Base-by-base conservation (phyloP, 768 basidiomycete genomes). In the Leccinum truebloodii region DNA sequence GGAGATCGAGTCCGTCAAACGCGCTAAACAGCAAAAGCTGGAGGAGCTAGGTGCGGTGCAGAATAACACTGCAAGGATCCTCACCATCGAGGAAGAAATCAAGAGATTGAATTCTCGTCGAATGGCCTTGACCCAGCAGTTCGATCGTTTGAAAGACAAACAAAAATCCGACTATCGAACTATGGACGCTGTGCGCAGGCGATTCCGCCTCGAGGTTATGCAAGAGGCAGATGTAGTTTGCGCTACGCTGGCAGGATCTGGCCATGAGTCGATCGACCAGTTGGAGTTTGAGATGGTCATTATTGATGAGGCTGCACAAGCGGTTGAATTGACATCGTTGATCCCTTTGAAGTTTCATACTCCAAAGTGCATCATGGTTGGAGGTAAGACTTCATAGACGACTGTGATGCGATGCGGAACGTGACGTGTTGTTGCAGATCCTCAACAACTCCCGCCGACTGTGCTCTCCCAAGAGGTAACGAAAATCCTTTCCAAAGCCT, bases 221-320 rank as follows among this genome's bases (percentile, higher is more conserved):
- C 79, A 82, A 46, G 89, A 93, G 64, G 94, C 95, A 1, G 95
- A 98, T 69, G 88, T 99, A 49, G 90, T 99, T 55, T 99, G 97
- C 71, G 82, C 87, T 44, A 99, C 97, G 0, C 80, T 99, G 20
- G 94, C 96, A 7, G 96, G 96, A 34, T 83, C 96, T 18, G 97
- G 95, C 4, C 92, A 97, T 64, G 95, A 97, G 16, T 82, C 83
- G 52, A 80, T 99, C 46, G 86, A 90, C 59, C 80, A 83, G 37
- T 84, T 92, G 63, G 90, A 95, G 55, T 98, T 98, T 70, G 95
- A 97, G 66, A 92, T 96, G 76, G 84, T 99, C 66, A 87, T 99
- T 72, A 96, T 99, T 61, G 97, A 99, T 69, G 97, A 99, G 74
- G 97, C 97, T 1, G 96, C 96, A 1, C 97, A 99, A 74, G 89